Evolutionary conservation across 805 yeast genomes (phyloP), one percentile per base, ranked within the genome.

Genomic region (Blastobotrys chiropterorum): DNA sequence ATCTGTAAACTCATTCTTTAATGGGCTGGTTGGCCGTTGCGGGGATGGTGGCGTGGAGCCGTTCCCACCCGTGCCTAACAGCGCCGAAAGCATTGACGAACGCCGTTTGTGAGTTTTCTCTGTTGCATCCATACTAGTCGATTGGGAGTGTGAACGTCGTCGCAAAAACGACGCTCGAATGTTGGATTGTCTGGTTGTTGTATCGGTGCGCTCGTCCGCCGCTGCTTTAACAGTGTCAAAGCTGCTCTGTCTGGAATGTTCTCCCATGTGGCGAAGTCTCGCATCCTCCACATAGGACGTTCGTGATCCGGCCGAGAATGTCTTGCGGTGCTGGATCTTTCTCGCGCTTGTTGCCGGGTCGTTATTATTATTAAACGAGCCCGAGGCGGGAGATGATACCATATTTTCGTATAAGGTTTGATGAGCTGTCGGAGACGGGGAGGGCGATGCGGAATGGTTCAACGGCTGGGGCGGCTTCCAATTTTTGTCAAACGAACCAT

Each of bases 401-500:
- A 13, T 4, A n/a, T 20, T 20, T 43, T 43, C 45, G 31, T 42
- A 20, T n/a, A 15, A 11, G 3, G 38, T n/a, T 15, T 44, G 16
- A 15, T n/a, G 20, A 16, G 47, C 19, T 15, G 20, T 21, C 19
- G 38, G n/a, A 6, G 39, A 16, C 3, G 47, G n/a, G 20, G 39
- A 5, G 6, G 39, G 11, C 3, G 47, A 26, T 8, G 39, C 8
- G 13, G 38, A 26, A 26, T 26, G 34, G 34, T 26, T 26, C 34
- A 26, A n/a, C 8, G 15, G 21, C 21, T n/a, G 16, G 38, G 51
- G 59, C 15, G 31, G 59, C 15, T 46, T 50, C 62, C 62, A 59
- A 44, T 59, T 56, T 30, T 46, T 42, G 46, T 59, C 58, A 45
- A 59, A 59, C 20, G 62, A 59, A 16, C 60, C 46, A 1, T 50